Evolutionary conservation across 2,329 filamentous ascomycete genomes (phyloP).

Genomic region (Colletotrichum endophyticum): DNA sequence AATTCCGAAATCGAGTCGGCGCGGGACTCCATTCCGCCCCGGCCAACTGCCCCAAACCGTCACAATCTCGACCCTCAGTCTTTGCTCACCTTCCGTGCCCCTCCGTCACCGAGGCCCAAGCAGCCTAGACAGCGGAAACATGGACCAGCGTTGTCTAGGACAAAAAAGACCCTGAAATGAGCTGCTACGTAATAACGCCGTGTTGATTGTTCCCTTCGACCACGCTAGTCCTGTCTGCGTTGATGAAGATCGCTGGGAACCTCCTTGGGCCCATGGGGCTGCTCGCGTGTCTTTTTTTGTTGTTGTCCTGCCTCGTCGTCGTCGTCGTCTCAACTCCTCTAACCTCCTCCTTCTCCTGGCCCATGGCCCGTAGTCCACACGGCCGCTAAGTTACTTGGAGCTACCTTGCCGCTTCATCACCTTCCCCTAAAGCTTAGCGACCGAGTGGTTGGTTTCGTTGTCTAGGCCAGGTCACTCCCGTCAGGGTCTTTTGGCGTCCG

Average conservation of each 20-base stretch:
- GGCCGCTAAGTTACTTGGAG: not conserved
- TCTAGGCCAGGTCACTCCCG: not conserved
- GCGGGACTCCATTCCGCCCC: not conserved
- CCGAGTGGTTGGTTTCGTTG: not conserved
- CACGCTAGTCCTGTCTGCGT: not conserved
- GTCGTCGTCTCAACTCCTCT: not conserved
- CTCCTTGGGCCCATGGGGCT: not conserved
- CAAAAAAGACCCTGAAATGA: constrained; percentile 17
- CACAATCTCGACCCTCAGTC: not conserved
- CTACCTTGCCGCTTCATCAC: not conserved
- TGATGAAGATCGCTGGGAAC: constrained; percentile 12
- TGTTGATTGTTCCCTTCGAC: not conserved
- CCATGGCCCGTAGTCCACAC: not conserved
- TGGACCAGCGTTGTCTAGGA: not conserved
- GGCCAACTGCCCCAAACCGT: not conserved
- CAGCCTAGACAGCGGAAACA: not conserved
- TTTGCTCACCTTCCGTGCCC: not conserved
- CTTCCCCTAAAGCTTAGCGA: constrained; percentile 1
- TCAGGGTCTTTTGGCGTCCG: not conserved
- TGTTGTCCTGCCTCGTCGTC: not conserved
- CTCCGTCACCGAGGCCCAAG: not conserved
- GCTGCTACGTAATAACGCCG: constrained; percentile 9
- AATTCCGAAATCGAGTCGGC: not conserved
- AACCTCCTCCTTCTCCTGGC: not conserved
- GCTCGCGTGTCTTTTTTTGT: constrained; percentile 1